phyloP scores from a whole-genome alignment of 495 filamentous ascomycete species.

The Apiosordaria backusii region DNA sequence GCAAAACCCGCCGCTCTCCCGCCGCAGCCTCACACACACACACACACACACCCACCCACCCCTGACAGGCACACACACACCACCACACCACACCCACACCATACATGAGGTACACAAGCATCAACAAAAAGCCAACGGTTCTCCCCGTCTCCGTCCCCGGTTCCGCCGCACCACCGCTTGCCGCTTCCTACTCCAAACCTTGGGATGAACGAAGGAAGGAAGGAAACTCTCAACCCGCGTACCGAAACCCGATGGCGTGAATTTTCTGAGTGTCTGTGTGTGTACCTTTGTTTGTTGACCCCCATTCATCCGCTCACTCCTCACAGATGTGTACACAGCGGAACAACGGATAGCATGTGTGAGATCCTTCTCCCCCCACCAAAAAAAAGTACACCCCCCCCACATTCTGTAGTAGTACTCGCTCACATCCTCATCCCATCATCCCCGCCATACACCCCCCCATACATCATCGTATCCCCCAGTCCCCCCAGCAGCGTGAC shows the following conservation, averaged over 20 bases:
- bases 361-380: too few relatives aligned
- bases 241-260: neutral
- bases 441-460: neutral
- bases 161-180: neutral
- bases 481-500: slow-evolving; percentile 45
- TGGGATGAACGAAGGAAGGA: neutral
- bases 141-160: neutral
- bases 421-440: neutral
- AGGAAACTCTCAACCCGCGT: neutral
- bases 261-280: neutral
- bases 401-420: neutral
- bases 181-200: neutral
- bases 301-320: neutral
- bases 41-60: neutral
- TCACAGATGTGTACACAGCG: too few relatives aligned
- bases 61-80: neutral
- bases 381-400: too few relatives aligned
- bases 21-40: neutral
- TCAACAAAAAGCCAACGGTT: neutral
- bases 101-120: too few relatives aligned
- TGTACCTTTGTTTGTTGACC: neutral
- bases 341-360: too few relatives aligned
- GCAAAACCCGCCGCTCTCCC: neutral
- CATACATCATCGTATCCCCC: slow-evolving; percentile 46
- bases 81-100: too few relatives aligned